A percentile compares a stretch with the other conserved stretches of the same genome.
These are phyloP conservation scores for Podaxis sp. DNA, from an alignment of 768 basidiomycete genomes.

Conservation along the genomic window DNA sequence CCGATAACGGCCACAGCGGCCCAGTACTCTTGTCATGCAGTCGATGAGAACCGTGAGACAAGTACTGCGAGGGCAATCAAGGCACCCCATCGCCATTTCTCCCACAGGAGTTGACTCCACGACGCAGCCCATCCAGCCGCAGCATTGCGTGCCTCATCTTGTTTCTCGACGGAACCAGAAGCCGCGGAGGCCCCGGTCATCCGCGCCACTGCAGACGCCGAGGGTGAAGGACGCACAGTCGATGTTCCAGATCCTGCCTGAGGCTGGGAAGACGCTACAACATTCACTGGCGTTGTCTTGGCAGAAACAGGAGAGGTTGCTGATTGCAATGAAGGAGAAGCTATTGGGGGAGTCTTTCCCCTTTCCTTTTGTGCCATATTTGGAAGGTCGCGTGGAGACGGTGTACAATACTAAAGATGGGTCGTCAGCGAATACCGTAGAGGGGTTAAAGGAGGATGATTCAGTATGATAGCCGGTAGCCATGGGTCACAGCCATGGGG, in stretches of 20 bases:
- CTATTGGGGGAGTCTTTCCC: slow-evolving; percentile 40
- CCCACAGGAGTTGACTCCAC: slow-evolving; percentile 69
- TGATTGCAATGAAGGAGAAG: slow-evolving; percentile 14
- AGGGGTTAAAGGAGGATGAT: not conserved
- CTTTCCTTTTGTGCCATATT: slow-evolving; percentile 90
- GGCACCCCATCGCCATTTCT: slow-evolving; percentile 85
- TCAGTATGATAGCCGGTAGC: slow-evolving; percentile 6
- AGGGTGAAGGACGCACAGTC: slow-evolving; percentile 10
- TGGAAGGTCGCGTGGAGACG: slow-evolving; percentile 69
- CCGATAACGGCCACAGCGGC: not conserved
- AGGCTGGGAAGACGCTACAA: not conserved
- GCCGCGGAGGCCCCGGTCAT: not conserved
- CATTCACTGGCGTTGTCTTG: not conserved
- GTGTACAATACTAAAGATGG: slow-evolving; percentile 60
- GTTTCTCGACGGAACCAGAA: slow-evolving; percentile 18
- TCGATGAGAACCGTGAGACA: slow-evolving; percentile 71
- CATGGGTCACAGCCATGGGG: not conserved
- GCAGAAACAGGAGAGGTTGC: slow-evolving; percentile 13
- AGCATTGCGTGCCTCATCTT: slow-evolving; percentile 25
- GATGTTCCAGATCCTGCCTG: not conserved
- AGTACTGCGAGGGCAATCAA: slow-evolving; percentile 76
- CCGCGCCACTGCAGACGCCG: slow-evolving; percentile 13
- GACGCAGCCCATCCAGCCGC: slow-evolving; percentile 54
- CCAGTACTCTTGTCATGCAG: slow-evolving; percentile 24
- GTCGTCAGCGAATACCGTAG: slow-evolving; percentile 3